Base-by-base conservation (phyloP, 345 rosid genomes). In the Leavenworthia alabamica region DNA sequence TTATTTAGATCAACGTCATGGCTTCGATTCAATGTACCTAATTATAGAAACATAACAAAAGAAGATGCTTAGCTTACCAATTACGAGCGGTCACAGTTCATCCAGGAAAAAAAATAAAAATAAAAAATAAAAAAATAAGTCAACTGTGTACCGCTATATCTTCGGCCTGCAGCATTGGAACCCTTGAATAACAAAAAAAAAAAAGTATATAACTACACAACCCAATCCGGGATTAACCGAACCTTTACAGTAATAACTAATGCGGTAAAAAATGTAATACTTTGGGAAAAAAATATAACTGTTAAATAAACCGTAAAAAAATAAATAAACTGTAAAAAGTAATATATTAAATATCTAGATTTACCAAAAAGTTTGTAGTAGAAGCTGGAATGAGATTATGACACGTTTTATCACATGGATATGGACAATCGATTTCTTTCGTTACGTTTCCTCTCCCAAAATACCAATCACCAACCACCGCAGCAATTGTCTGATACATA, bases 381-480 rank as follows among this genome's bases (percentile, higher is more conserved):
- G 55, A 28, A 51, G 76, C 42, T 8, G 83, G 85, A 58, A 81
- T 76, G 54, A 83, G 87, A 75, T 89, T 80, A 62, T 78, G 93
- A 78, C 97, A 92, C 7, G 79, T 79, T 13, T 48, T 42, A 58
- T 82, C 90, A 56, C 95, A 89, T 26, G 98, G 98, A 74, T 92
- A 92, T 17, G 91, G 78, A 35, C 85, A 77, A 59, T 70, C 98
- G 31, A 86, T 81, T 70, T 77, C 79, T 74, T 83, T 85, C 36
- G 71, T 63, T 56, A 59, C 64, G 19, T 36, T 9, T 12, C 63
- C 61, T 78, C 95, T 79, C 59, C 81, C 64, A 22, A 80, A 86
- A 75, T 92, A 92, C 98, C 97, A 92, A 72, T 89, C 93, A 16
- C 99, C 99, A 8, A 89, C 94, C 19, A 95, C 79, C 67, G 62